phyloP scores from a whole-genome alignment of 2,329 filamentous ascomycete genomes.

The Fusarium algeriense region DNA sequence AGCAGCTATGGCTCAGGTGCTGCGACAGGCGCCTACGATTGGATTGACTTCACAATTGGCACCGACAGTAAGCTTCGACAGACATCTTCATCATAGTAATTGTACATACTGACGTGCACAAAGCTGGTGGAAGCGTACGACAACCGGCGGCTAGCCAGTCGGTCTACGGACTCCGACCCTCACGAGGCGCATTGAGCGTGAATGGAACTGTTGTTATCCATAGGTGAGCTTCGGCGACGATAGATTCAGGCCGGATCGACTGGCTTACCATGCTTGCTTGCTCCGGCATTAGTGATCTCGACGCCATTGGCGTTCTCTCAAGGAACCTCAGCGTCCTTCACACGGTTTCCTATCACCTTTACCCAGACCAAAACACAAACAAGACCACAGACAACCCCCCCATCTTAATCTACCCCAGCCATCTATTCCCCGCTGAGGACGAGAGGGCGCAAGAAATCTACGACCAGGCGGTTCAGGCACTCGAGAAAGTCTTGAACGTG shows the following conservation, averaged over 20 bases:
- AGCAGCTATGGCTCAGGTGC: background rate
- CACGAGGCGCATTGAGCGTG: accelerated
- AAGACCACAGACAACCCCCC: accelerated
- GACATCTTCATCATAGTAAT: accelerated
- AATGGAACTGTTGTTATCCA: background rate
- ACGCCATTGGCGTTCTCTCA: background rate
- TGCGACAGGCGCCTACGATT: background rate
- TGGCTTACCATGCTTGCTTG: too few species aligned
- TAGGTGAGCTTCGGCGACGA: background rate
- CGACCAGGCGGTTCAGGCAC: background rate
- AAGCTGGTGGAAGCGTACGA: background rate
- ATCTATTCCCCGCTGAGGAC: accelerated
- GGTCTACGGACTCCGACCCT: background rate
- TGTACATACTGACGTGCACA: background rate
- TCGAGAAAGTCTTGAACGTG: background rate
- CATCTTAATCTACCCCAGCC: accelerated
- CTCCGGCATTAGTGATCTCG: background rate
- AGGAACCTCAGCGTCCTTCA: background rate
- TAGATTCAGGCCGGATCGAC: accelerated
- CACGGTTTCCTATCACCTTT: background rate
- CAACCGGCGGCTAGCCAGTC: background rate
- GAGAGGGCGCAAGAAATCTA: accelerated
- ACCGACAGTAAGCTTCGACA: background rate
- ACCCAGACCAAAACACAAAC: background rate
- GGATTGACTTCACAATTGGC: background rate